These are phyloP conservation scores for Pulveroboletus sp. DNA, from an alignment of 768 basidiomycete genomes.

Conservation along the genomic window DNA sequence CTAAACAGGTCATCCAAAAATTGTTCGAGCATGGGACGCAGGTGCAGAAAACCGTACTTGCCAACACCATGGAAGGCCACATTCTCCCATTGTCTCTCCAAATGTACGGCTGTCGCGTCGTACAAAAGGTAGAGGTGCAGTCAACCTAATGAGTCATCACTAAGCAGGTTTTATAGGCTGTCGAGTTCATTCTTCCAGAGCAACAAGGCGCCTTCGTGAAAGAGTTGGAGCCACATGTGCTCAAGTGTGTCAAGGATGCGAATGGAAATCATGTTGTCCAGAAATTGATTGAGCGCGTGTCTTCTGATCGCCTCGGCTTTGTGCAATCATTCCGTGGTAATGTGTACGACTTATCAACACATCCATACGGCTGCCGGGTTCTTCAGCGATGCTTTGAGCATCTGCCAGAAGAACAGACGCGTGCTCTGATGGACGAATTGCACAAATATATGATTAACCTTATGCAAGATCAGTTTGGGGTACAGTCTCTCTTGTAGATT, in stretches of 20 bases:
- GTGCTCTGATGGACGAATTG: slow-evolving; percentile 77
- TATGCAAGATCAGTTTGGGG: slow-evolving; percentile 91
- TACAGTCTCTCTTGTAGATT: slow-evolving; percentile 32
- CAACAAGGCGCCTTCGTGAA: slow-evolving; percentile 72
- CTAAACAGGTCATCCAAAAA: slow-evolving; percentile 80
- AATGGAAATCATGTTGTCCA: slow-evolving; percentile 97
- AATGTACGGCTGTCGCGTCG: slow-evolving; percentile 95
- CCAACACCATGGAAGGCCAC: slow-evolving; percentile 70
- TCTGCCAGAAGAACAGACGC: slow-evolving; percentile 61
- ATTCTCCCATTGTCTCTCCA: slow-evolving; percentile 75
- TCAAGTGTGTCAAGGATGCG: slow-evolving; percentile 83
- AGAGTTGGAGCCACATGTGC: slow-evolving; percentile 74
- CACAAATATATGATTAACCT: slow-evolving; percentile 64
- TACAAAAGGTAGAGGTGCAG: slow-evolving; percentile 66
- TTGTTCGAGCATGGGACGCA: slow-evolving; percentile 83
- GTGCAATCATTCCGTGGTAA: slow-evolving; percentile 71
- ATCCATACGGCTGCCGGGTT: slow-evolving; percentile 93
- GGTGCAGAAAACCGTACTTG: slow-evolving; percentile 66
- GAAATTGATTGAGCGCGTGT: slow-evolving; percentile 79
- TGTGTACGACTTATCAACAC: slow-evolving; percentile 76
- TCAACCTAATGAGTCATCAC: background rate
- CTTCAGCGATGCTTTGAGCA: slow-evolving; percentile 90
- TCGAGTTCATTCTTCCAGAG: slow-evolving; percentile 75
- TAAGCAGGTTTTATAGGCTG: slow-evolving; percentile 48
- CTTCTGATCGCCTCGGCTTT: slow-evolving; percentile 71